Evolutionary conservation across 352 stramenopile species (phyloP), one percentile per base, ranked within the genome.

Genomic region (Globisporangium alternatum): DNA sequence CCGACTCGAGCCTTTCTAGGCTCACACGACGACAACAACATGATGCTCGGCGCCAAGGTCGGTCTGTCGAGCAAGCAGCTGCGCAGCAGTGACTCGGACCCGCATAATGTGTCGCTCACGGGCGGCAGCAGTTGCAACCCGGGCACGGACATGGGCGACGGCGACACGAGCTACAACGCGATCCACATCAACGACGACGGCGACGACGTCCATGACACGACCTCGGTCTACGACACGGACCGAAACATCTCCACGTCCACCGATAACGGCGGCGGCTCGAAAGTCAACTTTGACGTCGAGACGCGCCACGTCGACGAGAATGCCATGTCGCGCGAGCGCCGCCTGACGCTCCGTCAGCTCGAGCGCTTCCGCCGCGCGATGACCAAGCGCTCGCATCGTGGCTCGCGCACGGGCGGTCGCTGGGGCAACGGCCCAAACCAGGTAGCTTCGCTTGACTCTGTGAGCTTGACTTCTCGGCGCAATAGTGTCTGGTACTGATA

Each of bases 281-380:
- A 66, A 30, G 41, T 60, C 10, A 54, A 47, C 60, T 66, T 66
- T 61, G 60, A 66, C 5, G 41, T 55, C 17, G 54, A 68, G 21
- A 28, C 37, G 9, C 45, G 54, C 25, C 19, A 53, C 37, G 37
- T 28, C 0, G 61, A 66, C n/a, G 43, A 19, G 5, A 13, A 43
- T 43, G 37, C 13, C 19, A 69, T 56, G 37, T 47, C 47, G 25
- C 60, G 62, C 25, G 70, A 78, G 49, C 62, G 59, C 7, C 63
- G 69, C 9, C 60, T 79, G 44, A 70, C 67, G 10, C n/a, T 79
- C 30, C 51, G 56, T 28, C 72, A 79, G 56, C 64, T 77, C 12
- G 72, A 79, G 53, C 63, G 72, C 4, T 79, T 79, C 52, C 62
- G 67, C 7, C 60, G 63, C n/a, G 72, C 69, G 19, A 70, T 78